Conservation (phyloP, 441 rosid species). For the Sinapis alba region DNA sequence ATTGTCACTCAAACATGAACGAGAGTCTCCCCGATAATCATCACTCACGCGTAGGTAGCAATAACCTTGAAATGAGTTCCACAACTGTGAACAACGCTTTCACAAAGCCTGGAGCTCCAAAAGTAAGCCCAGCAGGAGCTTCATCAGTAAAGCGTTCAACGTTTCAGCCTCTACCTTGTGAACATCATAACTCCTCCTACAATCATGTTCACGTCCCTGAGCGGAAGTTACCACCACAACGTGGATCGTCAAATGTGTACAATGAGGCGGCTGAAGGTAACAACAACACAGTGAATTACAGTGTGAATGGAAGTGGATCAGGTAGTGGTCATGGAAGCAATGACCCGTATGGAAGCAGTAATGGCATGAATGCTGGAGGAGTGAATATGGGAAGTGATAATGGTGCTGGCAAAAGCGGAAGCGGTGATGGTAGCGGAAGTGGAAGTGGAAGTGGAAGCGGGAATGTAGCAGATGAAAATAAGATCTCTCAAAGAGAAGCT, state of each 20-base stretch:
- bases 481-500: slow-evolving; percentile 65
- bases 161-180: slow-evolving; percentile 34
- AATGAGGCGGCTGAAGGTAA: slow-evolving; percentile 42
- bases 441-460: slow-evolving; percentile 40
- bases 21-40: slow-evolving; percentile 47
- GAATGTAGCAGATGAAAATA: slow-evolving; percentile 28
- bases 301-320: slow-evolving; percentile 66
- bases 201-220: slow-evolving; percentile 24
- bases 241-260: slow-evolving; percentile 65
- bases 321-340: slow-evolving; percentile 72
- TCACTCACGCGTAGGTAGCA: slow-evolving; percentile 64
- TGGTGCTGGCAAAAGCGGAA: slow-evolving; percentile 41
- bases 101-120: slow-evolving; percentile 49
- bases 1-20: slow-evolving; percentile 50
- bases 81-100: slow-evolving; percentile 49
- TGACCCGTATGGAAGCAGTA: slow-evolving; percentile 50
- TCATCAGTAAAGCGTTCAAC: slow-evolving; percentile 39
- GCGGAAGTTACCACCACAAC: slow-evolving; percentile 36
- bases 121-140: slow-evolving; percentile 43
- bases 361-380: slow-evolving; percentile 47
- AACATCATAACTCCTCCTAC: slow-evolving; percentile 28
- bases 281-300: slow-evolving; percentile 48
- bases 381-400: slow-evolving; percentile 53
- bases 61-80: slow-evolving; percentile 58
- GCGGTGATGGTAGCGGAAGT: slow-evolving; percentile 49